Percentiles rank a stretch among this genome's conserved stretches.
These are phyloP conservation scores for Arthrobotrys entomopaga DNA, from an alignment of 2,329 filamentous ascomycete species.

Conservation along the genomic window DNA sequence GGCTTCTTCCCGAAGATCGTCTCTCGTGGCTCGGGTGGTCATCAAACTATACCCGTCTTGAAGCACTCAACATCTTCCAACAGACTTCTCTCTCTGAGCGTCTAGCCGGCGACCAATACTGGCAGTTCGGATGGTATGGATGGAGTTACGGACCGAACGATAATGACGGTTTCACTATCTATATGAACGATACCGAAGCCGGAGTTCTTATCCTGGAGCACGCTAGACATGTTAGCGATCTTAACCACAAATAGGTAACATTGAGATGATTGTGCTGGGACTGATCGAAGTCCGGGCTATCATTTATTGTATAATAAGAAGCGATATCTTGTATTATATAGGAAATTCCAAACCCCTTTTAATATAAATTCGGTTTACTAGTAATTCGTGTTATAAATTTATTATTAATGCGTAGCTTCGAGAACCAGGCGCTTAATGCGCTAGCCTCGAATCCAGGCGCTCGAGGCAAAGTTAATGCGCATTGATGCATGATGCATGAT, in stretches of 20 bases:
- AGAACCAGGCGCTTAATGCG: no score
- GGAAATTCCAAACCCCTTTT: constrained; percentile 29
- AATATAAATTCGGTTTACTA: no score
- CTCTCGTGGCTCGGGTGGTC: constrained; percentile 64
- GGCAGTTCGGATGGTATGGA: constrained; percentile 68
- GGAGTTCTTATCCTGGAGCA: constrained; percentile 64
- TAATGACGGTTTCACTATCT: constrained; percentile 70
- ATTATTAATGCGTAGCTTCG: no score
- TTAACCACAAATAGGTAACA: constrained; percentile 57
- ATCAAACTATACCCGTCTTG: constrained; percentile 64
- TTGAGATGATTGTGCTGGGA: background rate
- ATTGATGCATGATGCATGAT: no score
- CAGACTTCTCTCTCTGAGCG: constrained; percentile 65
- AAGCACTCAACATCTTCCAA: constrained; percentile 67
- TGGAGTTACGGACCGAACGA: constrained; percentile 69
- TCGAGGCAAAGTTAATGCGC: no score
- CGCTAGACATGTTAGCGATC: constrained; percentile 62
- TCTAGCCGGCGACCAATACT: constrained; percentile 67
- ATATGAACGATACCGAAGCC: constrained; percentile 66
- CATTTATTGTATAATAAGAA: background rate
- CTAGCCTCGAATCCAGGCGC: no score
- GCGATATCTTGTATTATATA: constrained; percentile 46
- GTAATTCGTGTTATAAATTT: no score
- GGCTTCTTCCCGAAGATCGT: constrained; percentile 66
- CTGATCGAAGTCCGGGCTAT: background rate